Conservation (phyloP, 179 eudicot species). For the Camellia oleifera region DNA sequence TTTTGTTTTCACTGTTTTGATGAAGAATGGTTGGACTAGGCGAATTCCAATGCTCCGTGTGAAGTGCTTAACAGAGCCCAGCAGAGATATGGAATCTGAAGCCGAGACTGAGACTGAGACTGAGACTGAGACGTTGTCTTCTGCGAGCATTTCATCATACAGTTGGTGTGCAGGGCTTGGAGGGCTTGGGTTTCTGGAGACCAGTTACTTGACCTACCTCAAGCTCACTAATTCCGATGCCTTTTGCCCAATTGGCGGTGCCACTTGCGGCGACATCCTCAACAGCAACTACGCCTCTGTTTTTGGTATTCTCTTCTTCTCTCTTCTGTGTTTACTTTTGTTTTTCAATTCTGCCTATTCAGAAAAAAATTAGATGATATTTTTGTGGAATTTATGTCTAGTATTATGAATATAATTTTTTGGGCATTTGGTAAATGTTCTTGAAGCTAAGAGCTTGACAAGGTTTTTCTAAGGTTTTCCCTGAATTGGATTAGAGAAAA, state of each 20-base stretch:
- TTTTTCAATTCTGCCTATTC: neutral
- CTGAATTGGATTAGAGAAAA: neutral
- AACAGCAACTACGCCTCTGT: constrained; percentile 75
- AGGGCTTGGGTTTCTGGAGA: constrained; percentile 75
- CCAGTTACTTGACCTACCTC: constrained; percentile 70
- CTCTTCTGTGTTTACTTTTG: neutral
- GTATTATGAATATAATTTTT: constrained; percentile 8
- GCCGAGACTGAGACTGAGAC: constrained; percentile 14
- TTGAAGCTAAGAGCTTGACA: neutral
- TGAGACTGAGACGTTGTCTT: constrained; percentile 14
- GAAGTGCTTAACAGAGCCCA: constrained; percentile 34
- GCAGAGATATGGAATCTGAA: constrained; percentile 30
- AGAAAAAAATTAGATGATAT: neutral
- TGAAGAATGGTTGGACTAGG: constrained; percentile 21
- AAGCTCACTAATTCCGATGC: constrained; percentile 75
- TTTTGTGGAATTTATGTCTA: constrained; percentile 3
- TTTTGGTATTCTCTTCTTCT: constrained; percentile 42
- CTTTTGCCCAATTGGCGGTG: constrained; percentile 82
- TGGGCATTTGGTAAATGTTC: constrained; percentile 5
- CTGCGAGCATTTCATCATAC: constrained; percentile 49
- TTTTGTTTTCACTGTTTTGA: neutral
- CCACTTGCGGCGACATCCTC: constrained; percentile 71
- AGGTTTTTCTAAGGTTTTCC: neutral
- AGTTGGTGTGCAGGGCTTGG: constrained; percentile 80
- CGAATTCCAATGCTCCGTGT: constrained; percentile 27